Conservation (phyloP, 805 yeast genomes). For the Lachancea thermotolerans region DNA sequence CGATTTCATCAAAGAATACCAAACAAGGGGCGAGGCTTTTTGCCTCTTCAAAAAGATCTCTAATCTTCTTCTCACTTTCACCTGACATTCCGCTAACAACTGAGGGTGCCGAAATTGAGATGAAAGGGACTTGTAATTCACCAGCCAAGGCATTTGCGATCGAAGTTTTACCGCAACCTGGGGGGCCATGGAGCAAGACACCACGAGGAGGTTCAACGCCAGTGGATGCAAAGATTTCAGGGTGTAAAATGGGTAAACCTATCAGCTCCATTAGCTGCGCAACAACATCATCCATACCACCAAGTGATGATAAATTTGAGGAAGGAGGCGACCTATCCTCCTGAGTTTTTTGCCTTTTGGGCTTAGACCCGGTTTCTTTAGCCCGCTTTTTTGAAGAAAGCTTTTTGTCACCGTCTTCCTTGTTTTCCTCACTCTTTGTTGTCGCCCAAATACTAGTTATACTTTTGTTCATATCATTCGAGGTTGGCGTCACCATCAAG, state of each 20-base stretch:
- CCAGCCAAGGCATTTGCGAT: conserved; percentile 96
- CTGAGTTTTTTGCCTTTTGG: conserved; percentile 40
- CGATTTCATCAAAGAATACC: conserved; percentile 92
- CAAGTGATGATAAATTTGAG: conserved; percentile 62
- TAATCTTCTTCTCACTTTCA: conserved; percentile 87
- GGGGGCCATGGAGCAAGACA: conserved; percentile 92
- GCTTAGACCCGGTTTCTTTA: conserved; percentile 35
- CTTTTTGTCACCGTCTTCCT: conserved; percentile 29
- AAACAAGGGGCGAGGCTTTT: conserved; percentile 84
- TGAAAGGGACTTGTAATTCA: conserved; percentile 86
- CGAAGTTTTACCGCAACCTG: conserved; percentile 97
- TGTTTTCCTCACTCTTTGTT: conserved; percentile 5
- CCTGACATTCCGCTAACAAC: conserved; percentile 99
- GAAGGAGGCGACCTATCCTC: conserved; percentile 63
- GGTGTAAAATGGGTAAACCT: conserved; percentile 87
- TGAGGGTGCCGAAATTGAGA: conserved; percentile 88
- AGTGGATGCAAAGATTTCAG: conserved; percentile 78
- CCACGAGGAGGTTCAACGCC: conserved; percentile 97
- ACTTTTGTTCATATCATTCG: conserved; percentile 67
- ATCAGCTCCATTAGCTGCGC: conserved; percentile 83
- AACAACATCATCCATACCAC: conserved; percentile 84
- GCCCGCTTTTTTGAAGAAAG: conserved; percentile 41
- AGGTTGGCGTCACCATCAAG: conserved; percentile 58
- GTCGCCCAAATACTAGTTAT: conserved; percentile 65
- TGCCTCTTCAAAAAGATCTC: conserved; percentile 94